Evolutionary conservation across 768 basidiomycete genomes (phyloP), one percentile per base, ranked within the genome.

Genomic region (Psilocybe cubensis): DNA sequence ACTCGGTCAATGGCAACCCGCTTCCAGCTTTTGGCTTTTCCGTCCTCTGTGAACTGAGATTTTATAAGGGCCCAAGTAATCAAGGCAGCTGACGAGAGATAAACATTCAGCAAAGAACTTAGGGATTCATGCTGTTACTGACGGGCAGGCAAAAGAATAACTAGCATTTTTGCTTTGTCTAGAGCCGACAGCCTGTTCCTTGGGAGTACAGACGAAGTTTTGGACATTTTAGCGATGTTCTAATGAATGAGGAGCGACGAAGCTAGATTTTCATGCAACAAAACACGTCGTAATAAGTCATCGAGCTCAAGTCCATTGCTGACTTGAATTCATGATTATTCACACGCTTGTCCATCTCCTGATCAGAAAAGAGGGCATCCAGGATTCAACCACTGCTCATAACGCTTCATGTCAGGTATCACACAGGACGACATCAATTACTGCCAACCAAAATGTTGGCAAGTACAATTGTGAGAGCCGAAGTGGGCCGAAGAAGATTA

Each of bases 11-110:
- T 11, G 14, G 43, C 53, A 33, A 46, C 28, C 10, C 53, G 42
- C 20, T 54, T 54, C 53, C 53, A 54, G n/a, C 24, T 54, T 38
- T 54, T 54, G n/a, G 53, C 53, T 28, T 42, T 43, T 14, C 43
- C 43, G 20, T 54, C 27, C 12, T 40, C 53, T 9, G 40, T 54
- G 25, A 54, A 54, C 5, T 23, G 24, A 14, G 33, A 40, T 21
- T 29, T 45, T 31, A 54, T 17, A 8, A 54, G 27, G n/a, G 41
- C 41, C 53, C 53, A 54, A 11, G 43, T 20, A 31, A 54, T 54
- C 14, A 33, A 18, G 29, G 29, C 42, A 29, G 53, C 53, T 54
- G 17, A 23, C 24, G 20, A 14, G 14, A 38, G 14, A 14, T 1
- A 4, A 11, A 38, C 14, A 38, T n/a, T 38, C 14, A 38, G 35